Conservation (phyloP, 352 stramenopile genomes). For the Pythium grandisporangium region DNA sequence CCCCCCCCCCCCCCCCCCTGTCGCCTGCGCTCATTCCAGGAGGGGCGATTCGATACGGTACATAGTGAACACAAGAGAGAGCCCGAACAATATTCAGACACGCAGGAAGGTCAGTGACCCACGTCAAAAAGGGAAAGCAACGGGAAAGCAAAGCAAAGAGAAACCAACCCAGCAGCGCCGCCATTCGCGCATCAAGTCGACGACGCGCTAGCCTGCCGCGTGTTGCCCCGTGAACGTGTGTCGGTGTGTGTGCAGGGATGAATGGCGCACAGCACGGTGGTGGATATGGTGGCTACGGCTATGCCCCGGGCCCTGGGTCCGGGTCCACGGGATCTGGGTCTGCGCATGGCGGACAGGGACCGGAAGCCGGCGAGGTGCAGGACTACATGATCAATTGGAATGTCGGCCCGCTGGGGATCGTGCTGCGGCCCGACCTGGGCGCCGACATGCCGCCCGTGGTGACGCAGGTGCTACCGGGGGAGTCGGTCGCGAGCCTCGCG, state of each 20-base stretch:
- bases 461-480: conserved; percentile 54
- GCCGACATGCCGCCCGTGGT: conserved; percentile 74
- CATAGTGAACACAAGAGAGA: too few species aligned
- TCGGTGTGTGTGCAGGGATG: too few species aligned
- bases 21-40: too few species aligned
- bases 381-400: conserved; percentile 87
- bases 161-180: not conserved
- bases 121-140: too few species aligned
- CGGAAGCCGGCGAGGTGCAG: conserved; percentile 29
- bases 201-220: too few species aligned
- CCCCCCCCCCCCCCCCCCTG: too few species aligned
- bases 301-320: not conserved
- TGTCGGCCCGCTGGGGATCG: conserved; percentile 59
- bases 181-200: not conserved
- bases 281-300: too few species aligned
- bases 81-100: too few species aligned
- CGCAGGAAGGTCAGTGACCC: too few species aligned
- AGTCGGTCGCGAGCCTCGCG: conserved; percentile 63
- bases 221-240: too few species aligned
- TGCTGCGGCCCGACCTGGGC: conserved; percentile 60
- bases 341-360: not conserved
- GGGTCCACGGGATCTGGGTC: not conserved
- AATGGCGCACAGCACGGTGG: too few species aligned
- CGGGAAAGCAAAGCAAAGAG: not conserved
- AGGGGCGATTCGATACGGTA: too few species aligned